phyloP scores from a whole-genome alignment of 2,329 filamentous ascomycete genomes.

The Aspergillus pseudonomiae region DNA sequence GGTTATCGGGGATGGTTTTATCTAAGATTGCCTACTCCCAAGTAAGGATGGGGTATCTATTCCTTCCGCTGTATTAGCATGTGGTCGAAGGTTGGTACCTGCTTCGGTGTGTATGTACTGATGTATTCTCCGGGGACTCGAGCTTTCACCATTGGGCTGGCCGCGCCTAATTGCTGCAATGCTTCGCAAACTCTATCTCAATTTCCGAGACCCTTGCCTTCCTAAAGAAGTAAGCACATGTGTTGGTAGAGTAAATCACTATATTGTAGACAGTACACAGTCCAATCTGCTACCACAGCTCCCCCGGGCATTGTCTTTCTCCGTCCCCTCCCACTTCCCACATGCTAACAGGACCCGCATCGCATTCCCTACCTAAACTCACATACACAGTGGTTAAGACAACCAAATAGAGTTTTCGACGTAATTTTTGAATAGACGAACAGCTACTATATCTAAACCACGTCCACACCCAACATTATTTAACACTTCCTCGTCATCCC shows the following conservation, averaged over 20 bases:
- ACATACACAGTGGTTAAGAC: not conserved
- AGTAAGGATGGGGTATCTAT: not conserved
- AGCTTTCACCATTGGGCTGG: too few relatives aligned
- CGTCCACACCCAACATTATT: not conserved
- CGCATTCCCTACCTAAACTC: not conserved
- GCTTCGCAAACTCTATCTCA: not conserved
- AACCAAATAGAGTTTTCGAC: not conserved
- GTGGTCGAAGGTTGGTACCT: not conserved
- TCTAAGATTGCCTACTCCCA: not conserved
- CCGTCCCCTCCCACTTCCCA: not conserved
- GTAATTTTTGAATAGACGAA: not conserved
- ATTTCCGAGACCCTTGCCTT: not conserved
- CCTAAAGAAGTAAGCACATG: not conserved
- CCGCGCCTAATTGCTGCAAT: not conserved
- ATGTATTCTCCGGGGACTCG: not conserved
- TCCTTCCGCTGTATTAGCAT: not conserved
- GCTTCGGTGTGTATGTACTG: not conserved
- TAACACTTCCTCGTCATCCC: too few relatives aligned
- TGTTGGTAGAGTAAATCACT: not conserved
- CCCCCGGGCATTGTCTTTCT: too few relatives aligned
- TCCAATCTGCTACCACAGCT: too few relatives aligned
- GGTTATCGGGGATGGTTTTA: too few relatives aligned
- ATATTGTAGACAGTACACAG: not conserved
- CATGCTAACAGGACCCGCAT: not conserved
- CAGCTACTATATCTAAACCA: not conserved